Percentiles rank a stretch among this genome's conserved stretches.
Evolutionary conservation across 257 asterid species (phyloP).

Genomic region (Lantana camara): DNA sequence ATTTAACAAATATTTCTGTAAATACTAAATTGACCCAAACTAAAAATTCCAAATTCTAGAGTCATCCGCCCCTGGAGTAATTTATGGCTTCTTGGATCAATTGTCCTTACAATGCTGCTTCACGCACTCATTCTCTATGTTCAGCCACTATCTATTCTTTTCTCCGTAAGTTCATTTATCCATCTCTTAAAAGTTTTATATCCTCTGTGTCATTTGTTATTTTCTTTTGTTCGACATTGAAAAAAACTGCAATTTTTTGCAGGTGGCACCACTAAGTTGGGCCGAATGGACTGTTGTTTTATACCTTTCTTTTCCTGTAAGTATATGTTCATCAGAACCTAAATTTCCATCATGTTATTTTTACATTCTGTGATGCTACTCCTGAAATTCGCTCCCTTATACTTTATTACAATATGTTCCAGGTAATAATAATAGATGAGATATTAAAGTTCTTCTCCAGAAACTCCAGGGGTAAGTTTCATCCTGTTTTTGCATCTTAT

Average conservation of each 20-base stretch:
- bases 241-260: constrained; percentile 20
- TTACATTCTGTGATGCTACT: neutral
- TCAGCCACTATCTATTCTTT: constrained; percentile 83
- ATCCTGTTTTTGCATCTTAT: neutral
- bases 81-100: constrained; percentile 94
- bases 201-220: neutral
- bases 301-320: constrained; percentile 95
- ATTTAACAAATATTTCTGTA: neutral
- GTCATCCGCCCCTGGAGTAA: constrained; percentile 98
- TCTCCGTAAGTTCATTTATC: constrained; percentile 70
- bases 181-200: constrained; percentile 3
- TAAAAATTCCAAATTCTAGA: constrained; percentile 39
- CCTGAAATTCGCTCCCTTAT: neutral
- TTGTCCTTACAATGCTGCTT: constrained; percentile 86
- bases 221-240: constrained; percentile 11
- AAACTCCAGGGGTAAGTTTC: constrained; percentile 46
- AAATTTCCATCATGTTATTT: neutral
- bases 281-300: constrained; percentile 86
- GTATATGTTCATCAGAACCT: constrained; percentile 35
- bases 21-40: constrained; percentile 14
- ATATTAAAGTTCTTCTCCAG: constrained; percentile 92
- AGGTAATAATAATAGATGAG: constrained; percentile 96
- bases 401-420: constrained; percentile 27
- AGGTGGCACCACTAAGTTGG: constrained; percentile 94
- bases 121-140: constrained; percentile 81